Base-by-base conservation (phyloP, 1,139 yeast genomes). In the Blastobotrys arbuscula region DNA sequence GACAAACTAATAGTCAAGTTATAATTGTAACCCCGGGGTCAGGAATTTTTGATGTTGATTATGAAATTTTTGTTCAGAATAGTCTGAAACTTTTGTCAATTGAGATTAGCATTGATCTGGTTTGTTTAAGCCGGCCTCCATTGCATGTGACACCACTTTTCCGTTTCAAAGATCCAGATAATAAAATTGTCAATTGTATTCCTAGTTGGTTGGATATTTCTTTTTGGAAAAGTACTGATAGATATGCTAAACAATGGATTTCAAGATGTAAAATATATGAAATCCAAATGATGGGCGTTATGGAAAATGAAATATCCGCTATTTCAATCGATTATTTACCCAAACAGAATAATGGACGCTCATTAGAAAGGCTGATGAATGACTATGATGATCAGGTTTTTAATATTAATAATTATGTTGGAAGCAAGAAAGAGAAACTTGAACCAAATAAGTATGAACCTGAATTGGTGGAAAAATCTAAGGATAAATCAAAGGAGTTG, bases 141-240 rank as follows among this genome's bases (percentile, higher is more conserved):
- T 67, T 92, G 42, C 97, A 92, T 64, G 81, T 86, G 2, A 94
- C 94, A 0, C 99, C 98, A 0, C 66, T 94, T 39, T 85, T 94
- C 58, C 67, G 97, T 48, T 88, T 82, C 60, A 68, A 78, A 50
- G 69, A 72, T 28, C 31, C 5, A 12, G 56, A 55, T 36, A 46
- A 56, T 15, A 70, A 72, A 42, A 67, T 86, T 5, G 77, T 81
- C 34, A 86, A 86, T 62, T 85, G 95, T 61, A 84, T 89, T 6
- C 97, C 98, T 1, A 84, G 85, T 48, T 92, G 97, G 97, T 78
- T 94, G 58, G 96, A 92, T 62, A 83, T 90, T 13, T 87, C 95
- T 0, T 92, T 84, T 60, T 92, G 94, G 84, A 79, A 77, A 31
- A 62, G 70, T 3, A 61, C 64, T 13, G 70, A 68, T 15, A 69